Base-by-base conservation (phyloP, 305 asterid species). In the Fraxinus sp. region DNA sequence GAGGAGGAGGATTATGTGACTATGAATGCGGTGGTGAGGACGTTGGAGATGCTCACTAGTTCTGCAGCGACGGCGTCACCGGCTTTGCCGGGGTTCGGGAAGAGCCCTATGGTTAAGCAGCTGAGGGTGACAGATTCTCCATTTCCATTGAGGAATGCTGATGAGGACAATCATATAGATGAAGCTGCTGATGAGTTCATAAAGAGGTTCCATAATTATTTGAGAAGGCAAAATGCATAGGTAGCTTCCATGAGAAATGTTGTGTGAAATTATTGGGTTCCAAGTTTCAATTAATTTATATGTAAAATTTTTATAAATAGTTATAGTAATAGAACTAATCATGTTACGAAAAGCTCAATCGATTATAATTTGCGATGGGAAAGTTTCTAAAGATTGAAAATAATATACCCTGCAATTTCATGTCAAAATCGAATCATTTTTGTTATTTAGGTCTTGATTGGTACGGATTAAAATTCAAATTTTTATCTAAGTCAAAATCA, bases 111-210 rank as follows among this genome's bases (percentile, higher is more conserved):
- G 78, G 95, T 89, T 82, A 89, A 91, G 70, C 87, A 87, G 82
- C 80, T 85, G 32, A 84, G 90, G 85, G 75, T 87, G 43, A 81
- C 86, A 14, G 90, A 87, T 80, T 87, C 90, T 1, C 90, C 90
- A 0, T 87, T 78, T 75, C 88, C 90, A 1, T 8, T 87, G 8
- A 81, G 81, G 26, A 74, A 87, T 14, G 66, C 16, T 9, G 92
- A 84, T 10, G 90, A 84, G 57, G 87, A 87, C n/a, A 75, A 75
- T 73, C 89, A 68, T 22, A 92, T 93, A 0, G 95, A 93, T 77
- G 93, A 88, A 13, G 97, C 92, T 6, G 97, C 97, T 24, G 96
- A 93, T 39, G 89, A 86, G 11, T 93, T 93, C 72, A 93, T 93
- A 3, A 84, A 32, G 28, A 91, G 82, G 81, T 93, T 93, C 73